Percentiles rank a stretch among this genome's conserved stretches.
Evolutionary conservation across 805 yeast species (phyloP).

Genomic region (Hanseniaspora taiwanica): DNA sequence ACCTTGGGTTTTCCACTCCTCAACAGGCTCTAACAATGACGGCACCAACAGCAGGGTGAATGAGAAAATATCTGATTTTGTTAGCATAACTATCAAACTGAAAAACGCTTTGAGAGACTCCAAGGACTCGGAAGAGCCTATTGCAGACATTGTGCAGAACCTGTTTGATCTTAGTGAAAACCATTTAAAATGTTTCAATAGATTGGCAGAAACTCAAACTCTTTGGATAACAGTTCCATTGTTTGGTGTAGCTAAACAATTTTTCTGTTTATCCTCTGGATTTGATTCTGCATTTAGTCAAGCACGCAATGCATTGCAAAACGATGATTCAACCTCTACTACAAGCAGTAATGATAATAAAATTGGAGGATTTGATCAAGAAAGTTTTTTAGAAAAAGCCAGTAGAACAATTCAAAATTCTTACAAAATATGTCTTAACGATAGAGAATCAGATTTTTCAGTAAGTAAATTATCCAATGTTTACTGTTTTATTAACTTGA

Average conservation of each 20-base stretch:
- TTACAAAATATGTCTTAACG: slow-evolving; percentile 67
- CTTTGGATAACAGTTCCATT: slow-evolving; percentile 31
- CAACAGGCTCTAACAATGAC: not conserved
- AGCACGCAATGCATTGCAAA: slow-evolving; percentile 26
- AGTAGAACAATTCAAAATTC: slow-evolving; percentile 58
- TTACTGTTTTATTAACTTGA: slow-evolving; percentile 55
- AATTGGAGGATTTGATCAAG: slow-evolving; percentile 17
- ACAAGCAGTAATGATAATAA: slow-evolving; percentile 2
- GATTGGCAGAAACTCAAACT: slow-evolving; percentile 40
- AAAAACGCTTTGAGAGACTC: not conserved
- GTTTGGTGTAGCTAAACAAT: slow-evolving; percentile 12
- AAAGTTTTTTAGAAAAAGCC: slow-evolving; percentile 34
- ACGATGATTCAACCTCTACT: not conserved
- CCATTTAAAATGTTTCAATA: slow-evolving; percentile 29
- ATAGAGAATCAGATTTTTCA: slow-evolving; percentile 41
- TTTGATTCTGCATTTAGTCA: slow-evolving; percentile 3
- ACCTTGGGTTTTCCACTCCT: not conserved
- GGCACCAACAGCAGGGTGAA: not conserved
- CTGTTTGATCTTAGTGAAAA: not conserved
- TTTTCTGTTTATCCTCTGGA: slow-evolving; percentile 10
- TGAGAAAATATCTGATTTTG: not conserved
- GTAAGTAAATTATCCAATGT: slow-evolving; percentile 48
- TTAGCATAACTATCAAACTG: not conserved
- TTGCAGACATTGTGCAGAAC: not conserved
- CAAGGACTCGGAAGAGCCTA: not conserved